These are phyloP conservation scores for Bretziella fagacearum DNA, from an alignment of 2,329 filamentous ascomycete species.

Conservation along the genomic window DNA sequence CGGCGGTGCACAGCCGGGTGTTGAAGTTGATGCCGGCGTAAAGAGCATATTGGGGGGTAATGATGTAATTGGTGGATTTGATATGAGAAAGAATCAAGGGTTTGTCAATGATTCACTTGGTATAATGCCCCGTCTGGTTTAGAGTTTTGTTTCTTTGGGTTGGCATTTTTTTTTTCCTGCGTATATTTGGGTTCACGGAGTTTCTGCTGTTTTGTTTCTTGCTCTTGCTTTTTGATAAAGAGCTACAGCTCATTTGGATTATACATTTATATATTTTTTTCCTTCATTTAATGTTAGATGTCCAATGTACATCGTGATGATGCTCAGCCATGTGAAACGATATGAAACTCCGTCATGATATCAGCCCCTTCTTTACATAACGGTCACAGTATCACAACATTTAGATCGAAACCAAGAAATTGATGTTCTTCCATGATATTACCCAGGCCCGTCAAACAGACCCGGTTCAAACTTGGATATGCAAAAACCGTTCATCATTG, in stretches of 20 bases:
- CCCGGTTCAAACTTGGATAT: too few relatives aligned
- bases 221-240: neutral
- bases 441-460: too few relatives aligned
- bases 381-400: too few relatives aligned
- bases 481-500: neutral
- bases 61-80: neutral
- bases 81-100: constrained; percentile 1
- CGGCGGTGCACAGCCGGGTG: constrained; percentile 23
- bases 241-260: neutral
- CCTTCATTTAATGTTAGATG: too few relatives aligned
- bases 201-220: neutral
- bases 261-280: neutral
- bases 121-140: constrained; percentile 9
- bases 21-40: constrained; percentile 7
- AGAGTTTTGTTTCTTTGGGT: constrained; percentile 3
- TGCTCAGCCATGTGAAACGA: too few relatives aligned
- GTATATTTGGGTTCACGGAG: constrained; percentile 1
- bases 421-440: too few relatives aligned
- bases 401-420: too few relatives aligned
- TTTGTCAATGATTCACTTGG: constrained; percentile 6
- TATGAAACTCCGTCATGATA: too few relatives aligned
- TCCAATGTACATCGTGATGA: neutral
- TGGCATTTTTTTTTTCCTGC: neutral
- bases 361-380: too few relatives aligned
- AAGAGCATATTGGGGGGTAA: neutral